Base-by-base conservation (phyloP, 257 asterid genomes). In the Mitragyna speciosa region DNA sequence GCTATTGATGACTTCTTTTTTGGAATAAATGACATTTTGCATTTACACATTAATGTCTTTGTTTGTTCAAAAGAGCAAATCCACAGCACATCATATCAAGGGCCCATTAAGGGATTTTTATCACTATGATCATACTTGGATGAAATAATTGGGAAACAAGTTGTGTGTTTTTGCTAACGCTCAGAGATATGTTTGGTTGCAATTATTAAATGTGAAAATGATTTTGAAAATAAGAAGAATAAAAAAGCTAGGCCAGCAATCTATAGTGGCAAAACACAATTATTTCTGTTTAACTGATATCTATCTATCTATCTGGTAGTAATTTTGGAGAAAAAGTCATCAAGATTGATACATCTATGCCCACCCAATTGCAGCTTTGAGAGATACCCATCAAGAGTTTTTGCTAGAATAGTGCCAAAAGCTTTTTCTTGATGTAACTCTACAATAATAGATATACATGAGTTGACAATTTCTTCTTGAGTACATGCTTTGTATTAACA, bases 81-180 rank as follows among this genome's bases (percentile, higher is more conserved):
- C 81, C 81, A 78, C n/a, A 66, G 39, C 75, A 68, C 54, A 78
- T 69, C 81, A 68, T 78, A 16, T 78, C 81, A 54, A 70, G 70
- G 76, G 71, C 51, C 72, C 72, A 77, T 45, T 31, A 31, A 43
- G 36, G 81, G 56, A 63, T 68, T 67, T 70, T 33, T 15, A 43
- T 67, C 67, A 51, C 79, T n/a, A 33, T 59, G 31, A 33, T 33
- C 22, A 58, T 68, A n/a, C 79, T 36, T 73, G 79, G 69, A 66
- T 33, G 66, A 63, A 80, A 80, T 80, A 73, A 73, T 64, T 70
- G 75, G 33, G n/a, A 20, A 64, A 64, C 20, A 43, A 26, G 31
- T n/a, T 48, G 79, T 36, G 5, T 80, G 83, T 73, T 4, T 65
- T 54, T 68, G 76, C 48, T 75, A 54, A 39, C 70, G 63, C 63